Evolutionary conservation across 345 rosid genomes (phyloP), one percentile per base, ranked within the genome.

Genomic region (Gossypium ekmanianum): DNA sequence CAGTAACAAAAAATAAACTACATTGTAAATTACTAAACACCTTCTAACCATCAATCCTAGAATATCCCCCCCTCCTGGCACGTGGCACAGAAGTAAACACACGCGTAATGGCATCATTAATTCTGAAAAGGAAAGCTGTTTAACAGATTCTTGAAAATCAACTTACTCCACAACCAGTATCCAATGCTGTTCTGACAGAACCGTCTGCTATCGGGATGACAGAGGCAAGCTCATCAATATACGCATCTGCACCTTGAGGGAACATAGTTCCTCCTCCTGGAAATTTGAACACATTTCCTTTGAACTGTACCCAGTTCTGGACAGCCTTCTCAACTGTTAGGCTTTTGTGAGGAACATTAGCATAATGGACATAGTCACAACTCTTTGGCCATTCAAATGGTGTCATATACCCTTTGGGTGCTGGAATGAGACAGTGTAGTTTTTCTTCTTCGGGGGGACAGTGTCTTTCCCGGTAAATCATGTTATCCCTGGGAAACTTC

Each of bases 211-310:
- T 91, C 0, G 99, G 99, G 67, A 95, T 93, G 61, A 95, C 90
- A 2, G 90, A 79, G 56, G 98, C 97, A 64, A 95, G 87, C 79
- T 91, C 96, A 47, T 93, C 94, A 20, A 95, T 93, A 78, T 91
- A 95, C 2, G 93, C 94, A 85, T 95, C 99, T 8, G 99, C 99
- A 17, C 98, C 99, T 75, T 93, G 97, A 72, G 99, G 99, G 63
- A 95, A 95, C 99, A 93, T 93, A 56, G 99, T 95, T 76, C 99
- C 99, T 11, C 99, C 99, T 73, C 99, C 99, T 0, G 99, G 99
- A 83, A 95, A 95, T 73, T 89, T 95, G 77, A 95, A 95, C 51
- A 91, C 97, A 76, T 88, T 80, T 10, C 98, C 99, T 79, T 92
- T 88, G 80, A 76, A 95, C 87, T 91, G 84, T 77, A 93, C 97